Percentiles rank a stretch among this genome's conserved stretches.
Conservation (phyloP, 139 green algal species). For the Medakamo hakoo region DNA sequence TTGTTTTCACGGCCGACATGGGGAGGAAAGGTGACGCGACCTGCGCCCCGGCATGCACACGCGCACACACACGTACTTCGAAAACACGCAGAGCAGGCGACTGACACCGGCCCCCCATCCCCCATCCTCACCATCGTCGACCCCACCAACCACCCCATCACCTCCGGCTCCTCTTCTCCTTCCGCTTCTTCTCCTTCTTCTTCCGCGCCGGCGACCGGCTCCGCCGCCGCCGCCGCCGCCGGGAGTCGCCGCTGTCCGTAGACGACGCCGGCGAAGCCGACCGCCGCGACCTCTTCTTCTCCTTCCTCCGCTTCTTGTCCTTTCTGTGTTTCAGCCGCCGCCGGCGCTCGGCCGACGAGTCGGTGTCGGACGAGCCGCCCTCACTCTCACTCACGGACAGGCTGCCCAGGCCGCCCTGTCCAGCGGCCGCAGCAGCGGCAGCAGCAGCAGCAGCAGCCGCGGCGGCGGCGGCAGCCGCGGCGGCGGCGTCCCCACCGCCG, state of each 20-base stretch:
- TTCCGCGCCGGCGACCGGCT: too few relatives aligned
- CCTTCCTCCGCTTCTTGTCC: constrained; percentile 14
- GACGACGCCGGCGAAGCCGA: too few relatives aligned
- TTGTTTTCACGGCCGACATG: too few relatives aligned
- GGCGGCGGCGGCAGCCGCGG: constrained; percentile 6
- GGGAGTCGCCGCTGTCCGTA: too few relatives aligned
- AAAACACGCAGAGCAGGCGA: too few relatives aligned
- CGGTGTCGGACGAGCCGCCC: neutral
- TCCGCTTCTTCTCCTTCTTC: constrained; percentile 4
- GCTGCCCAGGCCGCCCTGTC: constrained; percentile 7
- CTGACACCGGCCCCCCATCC: too few relatives aligned
- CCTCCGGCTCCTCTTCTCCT: constrained; percentile 2
- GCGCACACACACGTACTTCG: too few relatives aligned
- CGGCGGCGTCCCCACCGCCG: constrained; percentile 1
- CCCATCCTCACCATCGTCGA: too few relatives aligned
- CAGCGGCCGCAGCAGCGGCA: constrained; percentile 9
- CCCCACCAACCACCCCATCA: neutral
- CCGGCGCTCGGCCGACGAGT: constrained; percentile 1
- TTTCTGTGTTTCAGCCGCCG: constrained; percentile 13
- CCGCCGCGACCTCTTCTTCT: constrained; percentile 7
- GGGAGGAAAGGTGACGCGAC: too few relatives aligned
- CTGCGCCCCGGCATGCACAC: too few relatives aligned
- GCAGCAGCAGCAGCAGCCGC: constrained; percentile 7
- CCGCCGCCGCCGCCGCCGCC: too few relatives aligned
- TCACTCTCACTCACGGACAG: neutral